These are phyloP conservation scores for Trametopsis cervina DNA, from an alignment of 768 basidiomycete species.

Conservation along the genomic window DNA sequence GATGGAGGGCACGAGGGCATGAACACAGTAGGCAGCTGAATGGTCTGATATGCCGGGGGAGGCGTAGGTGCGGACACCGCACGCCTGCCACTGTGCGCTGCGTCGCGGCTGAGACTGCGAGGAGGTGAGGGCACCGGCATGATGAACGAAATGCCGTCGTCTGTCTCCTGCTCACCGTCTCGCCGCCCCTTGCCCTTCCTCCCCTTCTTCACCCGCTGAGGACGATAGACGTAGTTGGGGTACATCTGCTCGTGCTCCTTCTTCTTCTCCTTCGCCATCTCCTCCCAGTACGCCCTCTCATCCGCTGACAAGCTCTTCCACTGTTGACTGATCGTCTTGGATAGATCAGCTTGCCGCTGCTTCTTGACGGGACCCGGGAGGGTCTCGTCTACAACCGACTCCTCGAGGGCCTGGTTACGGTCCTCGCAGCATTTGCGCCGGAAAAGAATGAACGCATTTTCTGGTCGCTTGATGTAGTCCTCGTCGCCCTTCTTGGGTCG, in stretches of 20 bases:
- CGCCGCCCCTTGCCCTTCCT: slow-evolving; percentile 42
- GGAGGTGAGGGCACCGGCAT: slow-evolving; percentile 27
- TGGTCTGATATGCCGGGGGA: slow-evolving; percentile 54
- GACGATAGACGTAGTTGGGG: slow-evolving; percentile 75
- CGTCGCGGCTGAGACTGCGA: slow-evolving; percentile 32
- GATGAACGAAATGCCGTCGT: slow-evolving; percentile 42
- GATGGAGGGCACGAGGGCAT: slow-evolving; percentile 62
- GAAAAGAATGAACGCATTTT: slow-evolving; percentile 84
- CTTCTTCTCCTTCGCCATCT: slow-evolving; percentile 72
- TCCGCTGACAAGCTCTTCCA: slow-evolving; percentile 65
- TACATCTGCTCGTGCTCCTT: slow-evolving; percentile 71
- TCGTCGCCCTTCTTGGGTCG: slow-evolving; percentile 62
- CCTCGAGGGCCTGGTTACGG: slow-evolving; percentile 49
- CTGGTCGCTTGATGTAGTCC: slow-evolving; percentile 78
- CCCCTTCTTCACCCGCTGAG: slow-evolving; percentile 53
- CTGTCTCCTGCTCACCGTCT: slow-evolving; percentile 45
- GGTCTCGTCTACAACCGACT: slow-evolving; percentile 30
- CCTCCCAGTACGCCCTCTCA: slow-evolving; percentile 70
- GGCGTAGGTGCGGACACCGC: slow-evolving; percentile 58
- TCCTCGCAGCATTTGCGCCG: slow-evolving; percentile 74
- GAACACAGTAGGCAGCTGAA: slow-evolving; percentile 60
- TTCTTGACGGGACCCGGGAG: slow-evolving; percentile 46
- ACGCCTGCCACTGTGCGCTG: slow-evolving; percentile 35
- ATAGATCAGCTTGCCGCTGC: slow-evolving; percentile 71
- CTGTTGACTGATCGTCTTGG: slow-evolving; percentile 76